These are phyloP conservation scores for Phialocephala sp. DNA, from an alignment of 2,329 filamentous ascomycete species.

Conservation along the genomic window DNA sequence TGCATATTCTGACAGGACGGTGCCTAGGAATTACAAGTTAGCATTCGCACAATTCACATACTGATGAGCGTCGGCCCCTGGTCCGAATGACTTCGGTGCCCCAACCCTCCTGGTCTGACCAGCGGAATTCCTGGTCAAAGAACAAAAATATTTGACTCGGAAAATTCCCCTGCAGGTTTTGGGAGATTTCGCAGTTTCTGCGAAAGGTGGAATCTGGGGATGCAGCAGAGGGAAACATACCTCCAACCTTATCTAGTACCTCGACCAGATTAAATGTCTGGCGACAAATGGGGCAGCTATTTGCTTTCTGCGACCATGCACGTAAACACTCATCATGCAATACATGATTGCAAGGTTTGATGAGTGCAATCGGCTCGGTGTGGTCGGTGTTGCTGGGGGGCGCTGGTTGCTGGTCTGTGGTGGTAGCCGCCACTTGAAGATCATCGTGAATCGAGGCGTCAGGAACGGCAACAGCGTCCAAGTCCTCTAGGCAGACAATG, in stretches of 20 bases:
- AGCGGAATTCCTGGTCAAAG: slow-evolving; percentile 8
- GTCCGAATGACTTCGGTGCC: slow-evolving; percentile 10
- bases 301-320: slow-evolving; percentile 95
- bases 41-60: slow-evolving; percentile 13
- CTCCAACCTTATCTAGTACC: slow-evolving; percentile 79
- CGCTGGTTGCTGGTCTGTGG: slow-evolving; percentile 32
- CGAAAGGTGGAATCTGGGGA: slow-evolving; percentile 8
- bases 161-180: slow-evolving; percentile 13
- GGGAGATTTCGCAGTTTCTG: slow-evolving; percentile 6
- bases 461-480: slow-evolving; percentile 45
- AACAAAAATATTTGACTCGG: slow-evolving; percentile 10
- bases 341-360: slow-evolving; percentile 84
- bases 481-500: slow-evolving; percentile 71
- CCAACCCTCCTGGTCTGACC: slow-evolving; percentile 14
- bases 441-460: slow-evolving; percentile 27
- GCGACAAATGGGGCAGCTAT: slow-evolving; percentile 97
- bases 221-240: slow-evolving; percentile 56
- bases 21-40: slow-evolving; percentile 50
- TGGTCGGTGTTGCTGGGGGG: slow-evolving; percentile 33
- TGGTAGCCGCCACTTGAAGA: slow-evolving; percentile 33
- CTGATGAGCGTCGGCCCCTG: background rate
- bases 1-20: slow-evolving; percentile 60
- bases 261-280: slow-evolving; percentile 89
- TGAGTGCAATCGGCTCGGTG: slow-evolving; percentile 54
- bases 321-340: slow-evolving; percentile 92